These are phyloP conservation scores for Abrus pulchellus DNA, from an alignment of 306 rosid genomes.

Conservation along the genomic window DNA sequence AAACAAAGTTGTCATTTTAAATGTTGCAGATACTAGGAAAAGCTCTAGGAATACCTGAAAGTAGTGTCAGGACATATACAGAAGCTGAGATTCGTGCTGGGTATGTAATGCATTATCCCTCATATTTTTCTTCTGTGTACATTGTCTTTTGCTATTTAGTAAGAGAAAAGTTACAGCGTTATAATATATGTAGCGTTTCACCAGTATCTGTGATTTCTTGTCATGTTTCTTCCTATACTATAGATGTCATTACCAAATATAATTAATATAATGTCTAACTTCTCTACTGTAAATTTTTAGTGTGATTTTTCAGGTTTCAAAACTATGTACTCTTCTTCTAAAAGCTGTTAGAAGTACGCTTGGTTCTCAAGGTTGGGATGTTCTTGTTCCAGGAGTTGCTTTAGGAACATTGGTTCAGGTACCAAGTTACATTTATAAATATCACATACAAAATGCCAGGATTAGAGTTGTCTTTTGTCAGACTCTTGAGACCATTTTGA, in stretches of 20 bases:
- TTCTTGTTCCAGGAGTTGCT: slow-evolving; percentile 88
- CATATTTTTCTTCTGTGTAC: slow-evolving; percentile 2
- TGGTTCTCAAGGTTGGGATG: slow-evolving; percentile 99
- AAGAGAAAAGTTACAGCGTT: slow-evolving; percentile 14
- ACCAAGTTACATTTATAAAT: slow-evolving; percentile 44
- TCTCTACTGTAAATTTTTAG: slow-evolving; percentile 56
- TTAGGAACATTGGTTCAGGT: slow-evolving; percentile 92
- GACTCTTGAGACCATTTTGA: too few species aligned
- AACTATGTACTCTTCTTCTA: slow-evolving; percentile 83
- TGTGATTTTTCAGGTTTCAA: slow-evolving; percentile 97
- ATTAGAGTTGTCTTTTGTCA: too few species aligned
- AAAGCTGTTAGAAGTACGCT: slow-evolving; percentile 84
- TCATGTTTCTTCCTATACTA: slow-evolving; percentile 37
- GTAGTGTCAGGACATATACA: slow-evolving; percentile 83
- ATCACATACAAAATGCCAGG: neutral
- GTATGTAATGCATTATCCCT: slow-evolving; percentile 55
- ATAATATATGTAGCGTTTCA: slow-evolving; percentile 24
- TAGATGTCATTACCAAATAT: slow-evolving; percentile 22
- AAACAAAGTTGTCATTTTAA: slow-evolving; percentile 29
- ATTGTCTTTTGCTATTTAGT: slow-evolving; percentile 30
- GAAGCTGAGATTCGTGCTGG: slow-evolving; percentile 98
- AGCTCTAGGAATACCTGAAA: slow-evolving; percentile 92
- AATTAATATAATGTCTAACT: slow-evolving; percentile 47
- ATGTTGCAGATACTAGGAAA: slow-evolving; percentile 80
- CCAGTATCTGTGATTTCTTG: slow-evolving; percentile 36